Conservation (phyloP, 2,329 filamentous ascomycete genomes). For the Aspergillus persii region DNA sequence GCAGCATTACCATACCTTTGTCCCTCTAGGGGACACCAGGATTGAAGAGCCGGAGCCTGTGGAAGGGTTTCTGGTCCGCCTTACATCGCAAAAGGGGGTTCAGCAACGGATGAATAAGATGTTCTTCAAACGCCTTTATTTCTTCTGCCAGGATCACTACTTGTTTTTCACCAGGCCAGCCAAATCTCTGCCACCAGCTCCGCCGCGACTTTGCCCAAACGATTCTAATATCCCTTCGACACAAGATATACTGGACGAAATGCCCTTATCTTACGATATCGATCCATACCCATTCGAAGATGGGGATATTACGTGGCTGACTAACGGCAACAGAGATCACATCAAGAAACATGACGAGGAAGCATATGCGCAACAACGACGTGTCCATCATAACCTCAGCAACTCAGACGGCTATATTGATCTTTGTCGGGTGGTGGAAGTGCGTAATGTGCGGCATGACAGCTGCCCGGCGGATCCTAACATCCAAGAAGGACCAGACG, state of each 20-base stretch:
- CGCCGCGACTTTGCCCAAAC: conserved; percentile 51
- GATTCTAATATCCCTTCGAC: conserved; percentile 52
- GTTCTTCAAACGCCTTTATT: conserved; percentile 66
- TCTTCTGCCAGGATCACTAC: conserved; percentile 62
- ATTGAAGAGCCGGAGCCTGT: conserved; percentile 60
- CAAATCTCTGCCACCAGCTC: conserved; percentile 58
- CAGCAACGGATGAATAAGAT: conserved; percentile 58
- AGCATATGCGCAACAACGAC: conserved; percentile 58
- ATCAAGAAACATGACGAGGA: conserved; percentile 55
- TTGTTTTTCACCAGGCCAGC: conserved; percentile 62
- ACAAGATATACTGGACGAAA: conserved; percentile 54
- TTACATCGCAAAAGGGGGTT: conserved; percentile 62
- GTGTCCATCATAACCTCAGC: conserved; percentile 58
- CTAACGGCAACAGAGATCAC: conserved; percentile 45
- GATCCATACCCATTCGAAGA: conserved; percentile 59
- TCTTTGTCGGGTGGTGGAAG: conserved; percentile 55
- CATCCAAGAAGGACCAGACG: conserved; percentile 52
- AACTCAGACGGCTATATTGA: conserved; percentile 65
- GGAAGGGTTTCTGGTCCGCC: conserved; percentile 64
- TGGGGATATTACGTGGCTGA: conserved; percentile 57
- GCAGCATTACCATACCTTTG: conserved; percentile 59
- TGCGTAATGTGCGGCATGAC: conserved; percentile 56
- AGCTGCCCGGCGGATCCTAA: conserved; percentile 53
- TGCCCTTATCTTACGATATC: conserved; percentile 61
- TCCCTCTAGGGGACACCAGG: conserved; percentile 36